Evolutionary conservation across 495 filamentous ascomycete species (phyloP).

Genomic region (Endocarpon pusillum): DNA sequence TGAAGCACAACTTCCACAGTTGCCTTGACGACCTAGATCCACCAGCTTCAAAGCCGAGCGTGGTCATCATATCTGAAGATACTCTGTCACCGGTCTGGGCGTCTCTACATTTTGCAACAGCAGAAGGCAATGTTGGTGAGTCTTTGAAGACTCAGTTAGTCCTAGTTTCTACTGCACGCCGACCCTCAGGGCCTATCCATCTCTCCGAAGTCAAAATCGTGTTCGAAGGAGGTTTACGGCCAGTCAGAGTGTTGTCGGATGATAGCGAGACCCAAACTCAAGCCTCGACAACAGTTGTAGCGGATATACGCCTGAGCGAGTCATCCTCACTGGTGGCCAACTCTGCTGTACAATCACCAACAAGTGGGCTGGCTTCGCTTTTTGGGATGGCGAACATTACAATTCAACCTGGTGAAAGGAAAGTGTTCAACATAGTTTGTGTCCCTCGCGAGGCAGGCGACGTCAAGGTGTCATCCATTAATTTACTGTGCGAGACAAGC

Average conservation of each 20-base stretch:
- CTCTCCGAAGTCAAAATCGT: conserved; percentile 46
- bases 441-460: conserved; percentile 69
- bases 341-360: conserved; percentile 23
- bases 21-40: conserved; percentile 39
- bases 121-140: conserved; percentile 75
- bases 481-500: conserved; percentile 41
- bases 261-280: conserved; percentile 16
- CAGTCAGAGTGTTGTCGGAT: conserved; percentile 28
- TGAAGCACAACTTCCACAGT: conserved; percentile 58
- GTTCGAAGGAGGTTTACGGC: conserved; percentile 52
- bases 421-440: conserved; percentile 52
- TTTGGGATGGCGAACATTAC: conserved; percentile 46
- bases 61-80: conserved; percentile 49
- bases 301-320: conserved; percentile 20
- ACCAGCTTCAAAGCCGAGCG: conserved; percentile 38
- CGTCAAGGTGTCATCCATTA: conserved; percentile 45
- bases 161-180: conserved; percentile 52
- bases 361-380: conserved; percentile 22
- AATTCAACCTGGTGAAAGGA: conserved; percentile 47
- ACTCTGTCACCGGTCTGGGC: conserved; percentile 53
- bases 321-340: conserved; percentile 15
- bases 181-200: conserved; percentile 40
- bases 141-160: conserved; percentile 52
- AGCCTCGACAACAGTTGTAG: conserved; percentile 12
- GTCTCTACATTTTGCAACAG: conserved; percentile 53